Percentiles rank a stretch among this genome's conserved stretches.
phyloP scores from a whole-genome alignment of 257 asterid species.

The Leonotis leonurus region DNA sequence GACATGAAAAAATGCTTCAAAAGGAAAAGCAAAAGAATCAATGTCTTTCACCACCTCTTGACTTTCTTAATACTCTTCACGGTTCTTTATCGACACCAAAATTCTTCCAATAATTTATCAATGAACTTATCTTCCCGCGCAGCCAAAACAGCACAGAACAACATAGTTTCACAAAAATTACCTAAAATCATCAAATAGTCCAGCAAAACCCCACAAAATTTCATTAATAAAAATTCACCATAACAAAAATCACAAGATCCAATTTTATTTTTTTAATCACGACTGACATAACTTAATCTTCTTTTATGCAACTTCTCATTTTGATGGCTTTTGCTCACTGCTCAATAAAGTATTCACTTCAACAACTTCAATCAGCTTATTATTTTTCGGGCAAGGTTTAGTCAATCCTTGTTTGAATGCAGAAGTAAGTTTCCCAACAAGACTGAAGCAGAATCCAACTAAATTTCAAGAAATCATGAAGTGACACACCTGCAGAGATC shows the following conservation, averaged over 20 bases:
- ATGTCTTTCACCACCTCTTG: neutral
- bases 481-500: constrained; percentile 82
- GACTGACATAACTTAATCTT: neutral
- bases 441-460: neutral
- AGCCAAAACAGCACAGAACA: neutral
- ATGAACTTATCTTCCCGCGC: neutral
- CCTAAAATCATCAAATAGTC: neutral
- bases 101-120: neutral
- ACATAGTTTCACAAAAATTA: neutral
- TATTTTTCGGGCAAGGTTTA: neutral
- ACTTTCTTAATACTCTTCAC: neutral
- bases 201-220: neutral
- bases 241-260: neutral
- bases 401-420: neutral
- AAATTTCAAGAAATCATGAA: neutral
- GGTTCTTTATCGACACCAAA: neutral
- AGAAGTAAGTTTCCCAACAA: neutral
- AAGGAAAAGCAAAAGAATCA: neutral
- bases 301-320: neutral
- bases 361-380: neutral
- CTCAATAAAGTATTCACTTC: neutral
- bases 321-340: neutral
- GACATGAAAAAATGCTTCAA: neutral
- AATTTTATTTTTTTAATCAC: neutral
- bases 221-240: neutral